phyloP scores from a whole-genome alignment of 495 filamentous ascomycete species.

The Penicillium dipodomyicola region DNA sequence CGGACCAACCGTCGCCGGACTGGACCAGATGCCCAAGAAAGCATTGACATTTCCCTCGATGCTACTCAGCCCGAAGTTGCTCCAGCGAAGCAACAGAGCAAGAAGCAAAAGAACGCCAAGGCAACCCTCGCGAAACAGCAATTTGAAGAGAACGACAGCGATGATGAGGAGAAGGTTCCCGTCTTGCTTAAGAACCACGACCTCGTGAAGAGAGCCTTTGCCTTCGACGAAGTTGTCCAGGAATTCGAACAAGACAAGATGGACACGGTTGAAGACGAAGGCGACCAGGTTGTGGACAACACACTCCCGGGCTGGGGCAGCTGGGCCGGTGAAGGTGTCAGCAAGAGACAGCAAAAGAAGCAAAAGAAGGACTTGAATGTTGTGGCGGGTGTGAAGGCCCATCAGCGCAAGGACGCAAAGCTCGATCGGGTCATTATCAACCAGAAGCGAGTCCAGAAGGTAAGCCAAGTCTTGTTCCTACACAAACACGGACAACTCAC shows the following conservation, averaged over 20 bases:
- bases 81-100: constrained; percentile 12
- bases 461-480: constrained; percentile 35
- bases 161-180: constrained; percentile 59
- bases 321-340: constrained; percentile 81
- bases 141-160: constrained; percentile 41
- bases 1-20: constrained; percentile 38
- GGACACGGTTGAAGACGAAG: constrained; percentile 70
- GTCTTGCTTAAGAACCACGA: constrained; percentile 74
- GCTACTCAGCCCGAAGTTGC: constrained; percentile 26
- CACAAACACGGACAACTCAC: not conserved
- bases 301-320: constrained; percentile 90
- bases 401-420: constrained; percentile 77
- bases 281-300: constrained; percentile 78
- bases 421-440: constrained; percentile 85
- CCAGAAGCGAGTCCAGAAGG: constrained; percentile 89
- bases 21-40: constrained; percentile 33
- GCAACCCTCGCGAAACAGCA: constrained; percentile 19
- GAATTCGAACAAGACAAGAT: constrained; percentile 82
- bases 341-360: constrained; percentile 59
- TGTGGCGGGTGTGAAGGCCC: constrained; percentile 70
- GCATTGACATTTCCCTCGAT: constrained; percentile 40
- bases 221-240: constrained; percentile 80
- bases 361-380: constrained; percentile 65
- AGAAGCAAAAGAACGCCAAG: constrained; percentile 25
- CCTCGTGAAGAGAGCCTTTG: constrained; percentile 81